These are phyloP conservation scores for Iberis amara DNA, from an alignment of 441 rosid genomes.

Conservation along the genomic window DNA sequence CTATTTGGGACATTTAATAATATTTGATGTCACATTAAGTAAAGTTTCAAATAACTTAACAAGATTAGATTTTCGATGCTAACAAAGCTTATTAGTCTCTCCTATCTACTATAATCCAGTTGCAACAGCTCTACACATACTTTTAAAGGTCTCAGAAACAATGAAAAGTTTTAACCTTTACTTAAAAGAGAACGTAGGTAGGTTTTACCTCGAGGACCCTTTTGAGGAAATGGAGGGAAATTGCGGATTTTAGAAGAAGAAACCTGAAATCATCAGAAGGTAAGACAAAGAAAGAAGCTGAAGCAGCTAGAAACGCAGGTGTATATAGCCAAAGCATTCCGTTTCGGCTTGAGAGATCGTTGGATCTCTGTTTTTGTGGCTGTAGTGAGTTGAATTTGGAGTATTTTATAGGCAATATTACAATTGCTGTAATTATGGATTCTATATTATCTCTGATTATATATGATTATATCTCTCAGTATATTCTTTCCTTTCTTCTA, in stretches of 20 bases:
- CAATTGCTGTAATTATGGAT: too few species aligned
- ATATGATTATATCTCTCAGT: too few species aligned
- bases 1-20: too few species aligned
- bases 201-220: constrained; percentile 58
- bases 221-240: constrained; percentile 72
- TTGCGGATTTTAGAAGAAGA: constrained; percentile 42
- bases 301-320: constrained; percentile 50
- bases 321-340: constrained; percentile 63
- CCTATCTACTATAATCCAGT: too few species aligned
- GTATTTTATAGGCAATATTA: constrained; percentile 50
- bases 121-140: too few species aligned
- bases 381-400: constrained; percentile 48
- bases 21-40: too few species aligned
- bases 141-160: too few species aligned
- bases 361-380: not conserved
- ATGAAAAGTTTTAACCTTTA: not conserved
- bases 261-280: constrained; percentile 48
- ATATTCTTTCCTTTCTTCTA: too few species aligned
- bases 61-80: too few species aligned
- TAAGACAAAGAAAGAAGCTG: constrained; percentile 44
- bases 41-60: too few species aligned
- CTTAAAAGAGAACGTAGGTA: not conserved
- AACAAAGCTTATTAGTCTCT: too few species aligned
- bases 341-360: constrained; percentile 37
- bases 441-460: too few species aligned